Conservation (phyloP, 352 stramenopile species). For the Globisporangium ultimum region DNA sequence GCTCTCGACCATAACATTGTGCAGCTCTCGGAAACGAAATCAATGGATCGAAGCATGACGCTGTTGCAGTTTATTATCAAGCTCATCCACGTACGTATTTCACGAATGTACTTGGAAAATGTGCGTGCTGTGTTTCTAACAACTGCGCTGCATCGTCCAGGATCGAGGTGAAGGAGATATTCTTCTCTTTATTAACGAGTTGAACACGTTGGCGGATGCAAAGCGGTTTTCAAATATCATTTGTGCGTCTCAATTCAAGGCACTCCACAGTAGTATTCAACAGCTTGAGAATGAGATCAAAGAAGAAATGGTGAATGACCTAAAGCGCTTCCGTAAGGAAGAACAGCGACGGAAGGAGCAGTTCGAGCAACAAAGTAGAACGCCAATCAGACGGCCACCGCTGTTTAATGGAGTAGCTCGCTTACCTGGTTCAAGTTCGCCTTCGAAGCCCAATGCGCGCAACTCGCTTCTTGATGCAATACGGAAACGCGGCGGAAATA, state of each 20-base stretch:
- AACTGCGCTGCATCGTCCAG: constrained; percentile 18
- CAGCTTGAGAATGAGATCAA: constrained; percentile 69
- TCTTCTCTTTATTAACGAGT: constrained; percentile 60
- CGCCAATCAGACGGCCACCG: constrained; percentile 5
- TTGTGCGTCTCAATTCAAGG: constrained; percentile 50
- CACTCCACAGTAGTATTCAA: constrained; percentile 43
- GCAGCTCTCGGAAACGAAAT: constrained; percentile 81
- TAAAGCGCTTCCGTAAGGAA: constrained; percentile 48
- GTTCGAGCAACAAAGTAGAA: constrained; percentile 20
- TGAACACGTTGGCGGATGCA: constrained; percentile 43
- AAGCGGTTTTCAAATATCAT: constrained; percentile 72
- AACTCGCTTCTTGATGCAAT: constrained; percentile 29
- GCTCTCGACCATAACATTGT: too few relatives aligned
- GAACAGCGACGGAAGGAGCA: constrained; percentile 32
- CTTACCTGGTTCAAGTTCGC: constrained; percentile 1
- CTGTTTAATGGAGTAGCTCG: constrained; percentile 2
- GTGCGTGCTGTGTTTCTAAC: neutral
- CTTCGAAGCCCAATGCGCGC: constrained; percentile 8
- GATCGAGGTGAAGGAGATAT: constrained; percentile 72
- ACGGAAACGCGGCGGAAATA: constrained; percentile 12
- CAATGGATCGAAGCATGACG: constrained; percentile 66
- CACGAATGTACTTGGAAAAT: neutral
- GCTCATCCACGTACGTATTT: constrained; percentile 59
- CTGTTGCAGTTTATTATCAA: constrained; percentile 78
- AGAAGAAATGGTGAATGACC: constrained; percentile 60